phyloP scores from a whole-genome alignment of 805 yeast species.

The Myxozyma nipponensis region DNA sequence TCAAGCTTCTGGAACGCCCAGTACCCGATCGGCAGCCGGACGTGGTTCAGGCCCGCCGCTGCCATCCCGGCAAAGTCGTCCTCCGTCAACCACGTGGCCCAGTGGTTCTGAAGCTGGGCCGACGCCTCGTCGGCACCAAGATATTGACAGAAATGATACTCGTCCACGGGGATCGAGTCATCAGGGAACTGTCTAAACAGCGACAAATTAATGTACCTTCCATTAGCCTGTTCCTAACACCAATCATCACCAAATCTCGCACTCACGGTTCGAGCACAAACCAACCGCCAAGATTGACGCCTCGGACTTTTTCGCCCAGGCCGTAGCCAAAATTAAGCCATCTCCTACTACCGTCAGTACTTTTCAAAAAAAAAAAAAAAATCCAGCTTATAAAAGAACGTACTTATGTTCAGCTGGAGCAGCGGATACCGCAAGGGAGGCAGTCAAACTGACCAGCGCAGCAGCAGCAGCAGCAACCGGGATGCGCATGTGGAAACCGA shows the following conservation, averaged over 20 bases:
- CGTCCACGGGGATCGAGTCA: constrained; percentile 69
- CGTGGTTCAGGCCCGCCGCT: constrained; percentile 53
- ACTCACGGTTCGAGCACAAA: constrained; percentile 71
- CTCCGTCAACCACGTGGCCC: constrained; percentile 64
- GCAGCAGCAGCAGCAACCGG: not conserved
- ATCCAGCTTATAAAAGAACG: not conserved
- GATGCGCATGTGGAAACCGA: too few relatives aligned
- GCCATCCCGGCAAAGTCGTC: constrained; percentile 55
- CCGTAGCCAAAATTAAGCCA: constrained; percentile 29
- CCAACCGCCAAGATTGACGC: constrained; percentile 90
- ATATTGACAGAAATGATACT: constrained; percentile 59
- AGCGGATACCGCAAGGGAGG: not conserved
- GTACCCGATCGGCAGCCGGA: constrained; percentile 63
- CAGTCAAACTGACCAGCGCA: not conserved
- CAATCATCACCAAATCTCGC: not conserved
- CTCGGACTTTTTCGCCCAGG: constrained; percentile 39
- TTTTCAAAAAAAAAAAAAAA: too few relatives aligned
- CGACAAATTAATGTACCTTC: constrained; percentile 62
- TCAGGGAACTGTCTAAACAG: constrained; percentile 54
- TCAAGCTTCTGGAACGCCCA: constrained; percentile 54
- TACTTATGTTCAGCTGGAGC: not conserved
- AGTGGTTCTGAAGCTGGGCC: constrained; percentile 52
- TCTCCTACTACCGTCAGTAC: constrained; percentile 13
- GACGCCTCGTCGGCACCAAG: constrained; percentile 48
- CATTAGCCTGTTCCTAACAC: not conserved